Percentiles rank a stretch among this genome's conserved stretches.
Conservation (phyloP, 495 filamentous ascomycete species). For the Elasticomyces elasticus region DNA sequence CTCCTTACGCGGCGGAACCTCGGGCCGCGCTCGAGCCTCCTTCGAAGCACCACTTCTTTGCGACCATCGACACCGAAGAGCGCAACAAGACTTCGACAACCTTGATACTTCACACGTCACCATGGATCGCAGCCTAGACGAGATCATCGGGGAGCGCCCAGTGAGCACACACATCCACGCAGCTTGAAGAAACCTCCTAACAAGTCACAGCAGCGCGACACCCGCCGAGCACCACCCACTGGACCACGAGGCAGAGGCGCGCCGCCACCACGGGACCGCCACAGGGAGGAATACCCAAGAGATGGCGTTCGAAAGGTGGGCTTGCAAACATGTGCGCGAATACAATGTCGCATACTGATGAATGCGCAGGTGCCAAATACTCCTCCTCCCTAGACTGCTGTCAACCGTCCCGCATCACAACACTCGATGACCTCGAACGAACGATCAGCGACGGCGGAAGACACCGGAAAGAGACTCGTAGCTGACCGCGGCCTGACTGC, state of each 20-base stretch:
- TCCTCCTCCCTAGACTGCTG: conserved; percentile 8
- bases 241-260: not conserved
- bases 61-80: too few relatives aligned
- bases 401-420: conserved; percentile 3
- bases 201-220: conserved; percentile 1
- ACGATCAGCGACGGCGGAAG: conserved; percentile 7
- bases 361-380: conserved; percentile 17
- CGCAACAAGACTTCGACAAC: not conserved
- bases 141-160: conserved; percentile 22
- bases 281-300: conserved; percentile 21
- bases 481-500: conserved; percentile 22
- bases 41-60: too few relatives aligned
- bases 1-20: too few relatives aligned
- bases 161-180: conserved; percentile 2
- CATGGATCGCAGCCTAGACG: conserved; percentile 24
- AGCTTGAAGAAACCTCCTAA: not conserved
- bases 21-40: too few relatives aligned
- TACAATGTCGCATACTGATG: not conserved
- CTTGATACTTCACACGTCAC: not conserved
- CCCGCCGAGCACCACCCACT: not conserved
- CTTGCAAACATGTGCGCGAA: not conserved
- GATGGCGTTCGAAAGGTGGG: conserved; percentile 28
- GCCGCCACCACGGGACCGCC: conserved; percentile 12
- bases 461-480: conserved; percentile 5
- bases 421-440: not conserved